A percentile compares a stretch with the other conserved stretches of the same genome.
Conservation (phyloP, 768 basidiomycete species). For the Russula lepida region DNA sequence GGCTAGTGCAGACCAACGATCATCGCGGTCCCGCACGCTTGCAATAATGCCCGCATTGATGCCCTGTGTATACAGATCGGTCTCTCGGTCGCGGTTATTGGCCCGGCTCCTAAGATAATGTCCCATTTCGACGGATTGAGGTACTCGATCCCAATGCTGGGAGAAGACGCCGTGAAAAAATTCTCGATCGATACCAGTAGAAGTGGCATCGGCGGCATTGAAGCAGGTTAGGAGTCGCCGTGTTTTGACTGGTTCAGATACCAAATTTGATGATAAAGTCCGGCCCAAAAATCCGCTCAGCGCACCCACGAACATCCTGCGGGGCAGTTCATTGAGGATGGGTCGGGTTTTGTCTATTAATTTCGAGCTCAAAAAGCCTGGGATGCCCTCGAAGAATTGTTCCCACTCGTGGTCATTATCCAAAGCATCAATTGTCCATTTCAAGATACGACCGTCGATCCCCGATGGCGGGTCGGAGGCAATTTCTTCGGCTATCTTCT, state of each 20-base stretch:
- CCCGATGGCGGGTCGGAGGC: background rate
- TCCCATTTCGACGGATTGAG: background rate
- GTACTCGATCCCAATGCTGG: background rate
- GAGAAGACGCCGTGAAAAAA: background rate
- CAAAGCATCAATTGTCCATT: background rate
- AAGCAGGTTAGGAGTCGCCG: background rate
- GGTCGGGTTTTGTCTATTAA: background rate
- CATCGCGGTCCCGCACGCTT: background rate
- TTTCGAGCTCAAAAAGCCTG: background rate
- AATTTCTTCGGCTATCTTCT: background rate
- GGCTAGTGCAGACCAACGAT: background rate
- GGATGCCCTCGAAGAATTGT: background rate
- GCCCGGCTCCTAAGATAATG: background rate
- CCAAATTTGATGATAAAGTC: background rate
- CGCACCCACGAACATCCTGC: background rate
- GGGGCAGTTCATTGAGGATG: background rate
- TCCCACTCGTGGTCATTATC: background rate
- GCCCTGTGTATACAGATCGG: background rate
- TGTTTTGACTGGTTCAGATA: background rate
- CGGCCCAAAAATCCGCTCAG: background rate
- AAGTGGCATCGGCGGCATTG: background rate
- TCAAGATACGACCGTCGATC: background rate
- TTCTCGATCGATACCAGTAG: background rate
- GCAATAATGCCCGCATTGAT: background rate
- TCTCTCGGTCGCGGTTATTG: background rate